Evolutionary conservation across 108 stramenopile genomes (phyloP).

Genomic region (Pseudonitzschia pungens): DNA sequence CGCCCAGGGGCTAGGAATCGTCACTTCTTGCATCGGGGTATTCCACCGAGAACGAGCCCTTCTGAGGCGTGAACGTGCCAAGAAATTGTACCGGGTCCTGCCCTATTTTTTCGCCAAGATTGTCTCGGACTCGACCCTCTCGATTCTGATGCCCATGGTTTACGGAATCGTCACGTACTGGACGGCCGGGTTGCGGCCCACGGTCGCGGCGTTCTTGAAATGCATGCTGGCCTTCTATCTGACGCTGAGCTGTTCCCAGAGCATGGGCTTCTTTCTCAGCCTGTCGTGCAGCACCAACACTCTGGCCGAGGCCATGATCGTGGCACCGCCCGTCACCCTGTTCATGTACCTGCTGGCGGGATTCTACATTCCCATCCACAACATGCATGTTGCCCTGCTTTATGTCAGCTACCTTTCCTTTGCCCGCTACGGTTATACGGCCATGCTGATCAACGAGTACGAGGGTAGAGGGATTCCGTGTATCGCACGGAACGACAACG

Average conservation of each 20-base stretch:
- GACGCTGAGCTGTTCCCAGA: constrained; percentile 67
- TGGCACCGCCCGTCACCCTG: constrained; percentile 68
- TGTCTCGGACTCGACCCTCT: constrained; percentile 67
- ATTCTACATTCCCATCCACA: constrained; percentile 73
- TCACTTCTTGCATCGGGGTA: constrained; percentile 49
- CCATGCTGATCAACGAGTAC: constrained; percentile 72
- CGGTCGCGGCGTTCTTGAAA: constrained; percentile 47
- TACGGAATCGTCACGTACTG: constrained; percentile 68
- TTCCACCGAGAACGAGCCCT: constrained; percentile 68
- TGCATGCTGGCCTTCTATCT: constrained; percentile 62
- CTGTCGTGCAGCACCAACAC: constrained; percentile 54
- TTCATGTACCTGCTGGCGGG: constrained; percentile 75
- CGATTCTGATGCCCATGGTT: constrained; percentile 52
- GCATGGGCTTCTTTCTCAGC: constrained; percentile 66
- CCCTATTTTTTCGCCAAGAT: constrained; percentile 80
- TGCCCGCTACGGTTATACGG: constrained; percentile 76
- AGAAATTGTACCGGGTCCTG: constrained; percentile 81
- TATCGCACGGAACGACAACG: not conserved
- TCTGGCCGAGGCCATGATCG: constrained; percentile 57
- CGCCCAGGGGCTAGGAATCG: constrained; percentile 62
- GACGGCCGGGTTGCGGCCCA: constrained; percentile 52
- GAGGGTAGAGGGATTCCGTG: constrained; percentile 59
- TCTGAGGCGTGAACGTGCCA: constrained; percentile 69
- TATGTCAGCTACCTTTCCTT: constrained; percentile 68
- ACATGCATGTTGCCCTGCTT: constrained; percentile 49